A percentile compares a stretch with the other conserved stretches of the same genome.
These are phyloP conservation scores for Coemansia sp. DNA, from an alignment of 192 early-diverging fungal genomes.

Conservation along the genomic window DNA sequence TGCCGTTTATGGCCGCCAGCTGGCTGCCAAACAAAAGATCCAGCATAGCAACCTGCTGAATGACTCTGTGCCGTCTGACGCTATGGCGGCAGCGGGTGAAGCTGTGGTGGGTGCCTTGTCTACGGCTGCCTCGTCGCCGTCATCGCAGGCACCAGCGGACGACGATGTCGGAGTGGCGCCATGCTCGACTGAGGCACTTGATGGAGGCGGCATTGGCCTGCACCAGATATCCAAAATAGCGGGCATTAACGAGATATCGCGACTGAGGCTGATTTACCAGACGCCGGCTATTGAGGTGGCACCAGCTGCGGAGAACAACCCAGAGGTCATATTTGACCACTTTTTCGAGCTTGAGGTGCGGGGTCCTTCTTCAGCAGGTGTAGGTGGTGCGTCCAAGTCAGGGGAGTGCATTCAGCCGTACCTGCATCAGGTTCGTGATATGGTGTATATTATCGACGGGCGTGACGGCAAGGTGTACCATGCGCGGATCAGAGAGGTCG, in stretches of 20 bases:
- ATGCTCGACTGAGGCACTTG: background rate
- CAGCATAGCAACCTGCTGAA: background rate
- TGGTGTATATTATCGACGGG: constrained; percentile 22
- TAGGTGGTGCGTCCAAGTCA: background rate
- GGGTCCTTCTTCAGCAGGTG: background rate
- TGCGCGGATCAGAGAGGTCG: constrained; percentile 22
- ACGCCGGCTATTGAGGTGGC: background rate
- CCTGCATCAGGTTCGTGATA: constrained; percentile 15
- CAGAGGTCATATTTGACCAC: constrained; percentile 35
- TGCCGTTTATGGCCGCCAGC: background rate
- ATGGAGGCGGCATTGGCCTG: background rate
- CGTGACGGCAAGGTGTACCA: constrained; percentile 36
- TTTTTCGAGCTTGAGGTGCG: constrained; percentile 13
- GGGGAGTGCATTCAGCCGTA: constrained; percentile 31
- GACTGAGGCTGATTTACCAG: constrained; percentile 10
- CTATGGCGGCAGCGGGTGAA: background rate
- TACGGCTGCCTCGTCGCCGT: background rate
- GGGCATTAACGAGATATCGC: constrained; percentile 23
- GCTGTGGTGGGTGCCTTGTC: background rate
- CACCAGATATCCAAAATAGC: background rate
- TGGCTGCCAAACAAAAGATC: background rate
- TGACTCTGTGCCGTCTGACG: background rate
- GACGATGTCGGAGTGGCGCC: background rate
- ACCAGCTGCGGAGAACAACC: constrained; percentile 11
- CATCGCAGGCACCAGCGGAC: background rate